phyloP scores from a whole-genome alignment of 768 basidiomycete species.

The Hydnomerulius pinastri region DNA sequence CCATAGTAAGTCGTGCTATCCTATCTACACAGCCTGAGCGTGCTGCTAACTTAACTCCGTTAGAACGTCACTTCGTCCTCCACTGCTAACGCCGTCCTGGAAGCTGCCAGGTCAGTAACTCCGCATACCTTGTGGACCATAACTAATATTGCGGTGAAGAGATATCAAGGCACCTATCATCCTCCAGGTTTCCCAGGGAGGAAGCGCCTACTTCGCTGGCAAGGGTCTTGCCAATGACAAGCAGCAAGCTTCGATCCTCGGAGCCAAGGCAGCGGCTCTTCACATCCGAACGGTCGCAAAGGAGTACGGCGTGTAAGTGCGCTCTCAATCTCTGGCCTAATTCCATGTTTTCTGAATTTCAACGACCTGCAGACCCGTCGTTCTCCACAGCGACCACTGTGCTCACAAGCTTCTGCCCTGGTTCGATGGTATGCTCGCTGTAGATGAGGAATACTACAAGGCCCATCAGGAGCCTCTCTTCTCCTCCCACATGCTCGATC shows the following conservation, averaged over 20 bases:
- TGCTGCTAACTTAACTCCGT: constrained; percentile 2
- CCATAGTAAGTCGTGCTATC: constrained; percentile 60
- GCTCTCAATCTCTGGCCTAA: background rate
- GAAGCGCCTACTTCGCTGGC: constrained; percentile 93
- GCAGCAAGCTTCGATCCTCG: constrained; percentile 93
- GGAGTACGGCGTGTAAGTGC: constrained; percentile 86
- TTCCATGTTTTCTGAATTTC: constrained; percentile 2
- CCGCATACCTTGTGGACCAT: constrained; percentile 5
- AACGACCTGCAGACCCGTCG: constrained; percentile 69
- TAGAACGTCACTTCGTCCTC: constrained; percentile 98
- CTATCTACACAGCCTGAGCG: background rate
- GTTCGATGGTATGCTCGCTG: constrained; percentile 99
- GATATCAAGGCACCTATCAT: constrained; percentile 98
- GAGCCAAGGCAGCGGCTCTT: constrained; percentile 89
- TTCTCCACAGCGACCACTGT: constrained; percentile 98
- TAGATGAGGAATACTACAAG: constrained; percentile 92
- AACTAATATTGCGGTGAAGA: constrained; percentile 38
- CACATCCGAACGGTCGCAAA: constrained; percentile 88
- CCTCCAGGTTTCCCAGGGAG: constrained; percentile 96
- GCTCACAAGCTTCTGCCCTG: constrained; percentile 97
- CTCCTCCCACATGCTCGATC: constrained; percentile 98
- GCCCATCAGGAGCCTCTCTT: constrained; percentile 84
- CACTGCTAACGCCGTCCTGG: constrained; percentile 89
- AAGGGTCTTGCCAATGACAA: constrained; percentile 95
- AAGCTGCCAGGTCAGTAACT: constrained; percentile 78